Percentiles rank a stretch among this genome's conserved stretches.
phyloP scores from a whole-genome alignment of 805 yeast species.

The Starmerella cellae region DNA sequence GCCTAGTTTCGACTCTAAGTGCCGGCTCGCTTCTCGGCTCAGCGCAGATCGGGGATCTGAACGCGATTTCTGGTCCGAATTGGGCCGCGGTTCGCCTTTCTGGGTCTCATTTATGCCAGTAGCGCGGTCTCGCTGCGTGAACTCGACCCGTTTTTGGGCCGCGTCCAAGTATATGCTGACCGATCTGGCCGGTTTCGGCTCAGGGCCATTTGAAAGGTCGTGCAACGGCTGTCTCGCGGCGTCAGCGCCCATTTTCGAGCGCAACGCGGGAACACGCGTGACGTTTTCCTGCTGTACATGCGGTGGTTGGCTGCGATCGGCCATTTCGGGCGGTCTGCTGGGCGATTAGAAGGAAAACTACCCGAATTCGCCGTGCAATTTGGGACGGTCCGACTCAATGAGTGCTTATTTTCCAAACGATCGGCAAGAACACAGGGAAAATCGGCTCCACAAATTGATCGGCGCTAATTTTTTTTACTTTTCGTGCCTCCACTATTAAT shows the following conservation, averaged over 20 bases:
- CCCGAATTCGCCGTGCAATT: no score
- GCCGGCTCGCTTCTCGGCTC: not conserved
- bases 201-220: conserved; percentile 8
- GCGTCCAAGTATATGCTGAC: not conserved
- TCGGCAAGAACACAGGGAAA: not conserved
- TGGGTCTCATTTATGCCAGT: not conserved
- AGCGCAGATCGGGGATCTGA: not conserved
- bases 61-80: not conserved
- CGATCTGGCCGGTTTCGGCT: no score
- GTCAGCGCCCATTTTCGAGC: not conserved
- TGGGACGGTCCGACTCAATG: no score
- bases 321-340: no score
- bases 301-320: not conserved
- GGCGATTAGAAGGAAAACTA: no score
- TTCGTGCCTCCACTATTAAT: no score
- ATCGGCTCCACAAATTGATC: not conserved
- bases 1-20: not conserved
- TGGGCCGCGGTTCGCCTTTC: not conserved
- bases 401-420: not conserved
- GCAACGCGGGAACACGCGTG: not conserved
- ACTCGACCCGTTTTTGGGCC: not conserved
- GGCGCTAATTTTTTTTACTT: no score
- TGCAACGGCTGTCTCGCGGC: conserved; percentile 1
- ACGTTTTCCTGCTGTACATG: not conserved
- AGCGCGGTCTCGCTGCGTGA: not conserved